Evolutionary conservation across 1,139 yeast genomes (phyloP).

Genomic region (Zygosaccharomyces sapae): DNA sequence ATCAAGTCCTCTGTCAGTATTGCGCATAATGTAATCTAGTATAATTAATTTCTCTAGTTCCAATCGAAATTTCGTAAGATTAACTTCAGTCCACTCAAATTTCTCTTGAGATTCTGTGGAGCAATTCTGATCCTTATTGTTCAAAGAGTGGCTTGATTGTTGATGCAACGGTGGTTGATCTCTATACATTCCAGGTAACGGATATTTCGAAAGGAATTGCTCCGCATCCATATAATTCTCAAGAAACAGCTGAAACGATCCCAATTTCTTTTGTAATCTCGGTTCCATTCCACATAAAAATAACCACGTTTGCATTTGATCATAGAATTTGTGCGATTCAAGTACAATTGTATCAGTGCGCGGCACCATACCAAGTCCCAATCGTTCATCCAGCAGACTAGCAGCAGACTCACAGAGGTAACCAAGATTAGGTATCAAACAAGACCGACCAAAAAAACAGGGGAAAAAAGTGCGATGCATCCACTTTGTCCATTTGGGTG

Average conservation of each 20-base stretch:
- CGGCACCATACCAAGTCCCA: constrained; percentile 60
- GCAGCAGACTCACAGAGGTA: constrained; percentile 74
- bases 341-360: constrained; percentile 57
- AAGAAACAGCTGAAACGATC: constrained; percentile 64
- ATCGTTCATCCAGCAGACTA: constrained; percentile 55
- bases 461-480: constrained; percentile 70
- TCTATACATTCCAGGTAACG: constrained; percentile 46
- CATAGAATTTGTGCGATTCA: constrained; percentile 47
- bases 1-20: constrained; percentile 71
- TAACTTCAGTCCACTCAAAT: constrained; percentile 54
- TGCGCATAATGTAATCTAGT: constrained; percentile 67
- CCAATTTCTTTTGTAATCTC: constrained; percentile 44
- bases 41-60: constrained; percentile 69
- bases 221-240: constrained; percentile 60
- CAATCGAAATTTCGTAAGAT: constrained; percentile 50
- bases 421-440: constrained; percentile 69
- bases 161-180: constrained; percentile 6
- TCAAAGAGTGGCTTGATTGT: background rate
- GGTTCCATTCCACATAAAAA: constrained; percentile 17
- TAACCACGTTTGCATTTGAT: constrained; percentile 19
- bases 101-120: constrained; percentile 16
- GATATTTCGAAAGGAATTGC: constrained; percentile 52
- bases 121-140: constrained; percentile 3
- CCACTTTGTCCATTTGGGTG: constrained; percentile 83
- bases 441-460: constrained; percentile 71